phyloP scores from a whole-genome alignment of 108 stramenopile species.

The Seminavis robusta region DNA sequence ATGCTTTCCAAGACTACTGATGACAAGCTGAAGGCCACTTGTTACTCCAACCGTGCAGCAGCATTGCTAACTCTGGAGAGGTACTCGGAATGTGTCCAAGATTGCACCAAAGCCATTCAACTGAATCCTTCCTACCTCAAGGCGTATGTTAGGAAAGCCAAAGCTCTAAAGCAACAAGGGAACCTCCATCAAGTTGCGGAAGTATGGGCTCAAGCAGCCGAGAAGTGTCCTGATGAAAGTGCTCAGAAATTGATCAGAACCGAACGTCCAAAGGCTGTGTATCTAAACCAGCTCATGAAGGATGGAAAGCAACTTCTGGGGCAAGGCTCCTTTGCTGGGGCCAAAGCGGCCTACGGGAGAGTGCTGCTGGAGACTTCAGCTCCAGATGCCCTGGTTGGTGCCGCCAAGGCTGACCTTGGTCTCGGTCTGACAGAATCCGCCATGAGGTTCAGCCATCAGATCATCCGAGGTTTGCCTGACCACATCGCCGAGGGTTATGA shows the following conservation, averaged over 20 bases:
- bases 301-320: conserved; percentile 6
- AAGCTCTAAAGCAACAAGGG: conserved; percentile 35
- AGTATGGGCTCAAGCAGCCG: no score
- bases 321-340: conserved; percentile 19
- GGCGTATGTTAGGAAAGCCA: conserved; percentile 40
- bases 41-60: conserved; percentile 50
- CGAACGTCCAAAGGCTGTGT: background rate
- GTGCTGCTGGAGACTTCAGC: conserved; percentile 16
- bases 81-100: conserved; percentile 24
- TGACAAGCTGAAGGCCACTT: conserved; percentile 14
- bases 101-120: conserved; percentile 32
- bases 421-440: conserved; percentile 34
- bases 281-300: background rate
- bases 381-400: conserved; percentile 21
- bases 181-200: conserved; percentile 21
- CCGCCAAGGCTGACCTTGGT: conserved; percentile 36
- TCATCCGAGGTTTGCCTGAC: conserved; percentile 1
- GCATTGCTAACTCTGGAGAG: conserved; percentile 35
- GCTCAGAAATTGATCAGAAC: conserved; percentile 4
- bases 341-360: conserved; percentile 21
- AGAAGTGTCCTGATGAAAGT: conserved; percentile 3
- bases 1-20: background rate
- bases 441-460: conserved; percentile 12
- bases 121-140: conserved; percentile 38
- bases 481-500: conserved; percentile 20